phyloP scores from a whole-genome alignment of 768 basidiomycete species.

The Psilocybe cubensis region DNA sequence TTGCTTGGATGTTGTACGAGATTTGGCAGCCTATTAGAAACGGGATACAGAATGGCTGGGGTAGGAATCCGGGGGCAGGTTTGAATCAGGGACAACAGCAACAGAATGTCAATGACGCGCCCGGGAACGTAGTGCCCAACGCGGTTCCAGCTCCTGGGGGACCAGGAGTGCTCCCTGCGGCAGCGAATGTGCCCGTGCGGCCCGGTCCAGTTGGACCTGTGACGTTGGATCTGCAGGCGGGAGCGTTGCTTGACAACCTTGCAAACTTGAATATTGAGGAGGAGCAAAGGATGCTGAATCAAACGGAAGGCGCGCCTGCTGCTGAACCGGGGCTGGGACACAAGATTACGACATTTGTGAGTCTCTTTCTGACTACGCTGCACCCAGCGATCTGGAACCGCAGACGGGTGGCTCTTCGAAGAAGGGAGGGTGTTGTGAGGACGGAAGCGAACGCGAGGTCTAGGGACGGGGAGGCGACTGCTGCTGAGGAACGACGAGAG shows the following conservation, averaged over 20 bases:
- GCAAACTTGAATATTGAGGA: constrained; percentile 58
- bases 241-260: constrained; percentile 47
- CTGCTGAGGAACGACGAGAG: constrained; percentile 39
- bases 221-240: constrained; percentile 36
- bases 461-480: constrained; percentile 25
- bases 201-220: constrained; percentile 20
- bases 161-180: constrained; percentile 14
- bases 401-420: constrained; percentile 58
- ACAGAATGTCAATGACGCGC: constrained; percentile 17
- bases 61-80: constrained; percentile 28
- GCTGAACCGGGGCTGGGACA: constrained; percentile 52
- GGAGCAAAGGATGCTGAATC: constrained; percentile 57
- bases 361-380: constrained; percentile 60
- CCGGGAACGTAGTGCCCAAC: constrained; percentile 11
- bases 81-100: constrained; percentile 27
- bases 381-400: constrained; percentile 80
- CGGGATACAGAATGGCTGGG: constrained; percentile 39
- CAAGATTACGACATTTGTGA: constrained; percentile 56
- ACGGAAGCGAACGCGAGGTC: constrained; percentile 60
- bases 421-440: constrained; percentile 66
- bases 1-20: constrained; percentile 76
- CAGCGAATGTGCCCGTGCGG: constrained; percentile 16
- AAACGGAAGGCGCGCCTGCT: constrained; percentile 25
- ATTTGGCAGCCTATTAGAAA: constrained; percentile 71
- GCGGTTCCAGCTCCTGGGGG: constrained; percentile 9